Evolutionary conservation across 2,329 filamentous ascomycete species (phyloP).

Genomic region (Colletotrichum sp.): DNA sequence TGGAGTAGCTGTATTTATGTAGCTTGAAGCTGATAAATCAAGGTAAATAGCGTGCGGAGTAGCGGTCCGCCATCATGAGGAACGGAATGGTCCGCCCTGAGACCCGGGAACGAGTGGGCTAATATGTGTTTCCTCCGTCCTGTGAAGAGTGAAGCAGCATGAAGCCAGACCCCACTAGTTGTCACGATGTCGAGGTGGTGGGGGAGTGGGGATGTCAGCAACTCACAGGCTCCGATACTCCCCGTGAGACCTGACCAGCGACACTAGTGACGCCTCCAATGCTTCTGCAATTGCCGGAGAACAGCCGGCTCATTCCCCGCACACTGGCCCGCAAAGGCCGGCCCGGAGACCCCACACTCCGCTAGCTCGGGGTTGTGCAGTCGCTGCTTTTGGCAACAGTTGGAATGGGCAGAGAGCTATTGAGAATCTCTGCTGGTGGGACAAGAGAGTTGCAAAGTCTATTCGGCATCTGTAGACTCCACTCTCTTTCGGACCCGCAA

Average conservation of each 20-base stretch:
- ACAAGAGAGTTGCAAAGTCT: not conserved
- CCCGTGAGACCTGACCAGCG: not conserved
- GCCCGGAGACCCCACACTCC: not conserved
- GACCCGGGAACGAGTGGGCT: not conserved
- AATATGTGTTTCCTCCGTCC: not conserved
- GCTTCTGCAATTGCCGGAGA: not conserved
- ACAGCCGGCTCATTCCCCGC: not conserved
- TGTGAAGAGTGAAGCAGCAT: not conserved
- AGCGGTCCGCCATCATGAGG: not conserved
- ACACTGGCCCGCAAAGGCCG: not conserved
- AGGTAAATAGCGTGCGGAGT: not conserved
- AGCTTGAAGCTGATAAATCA: not conserved
- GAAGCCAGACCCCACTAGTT: not conserved
- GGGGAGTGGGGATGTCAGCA: not conserved
- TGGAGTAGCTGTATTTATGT: not conserved
- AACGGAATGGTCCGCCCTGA: not conserved
- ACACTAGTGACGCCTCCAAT: not conserved
- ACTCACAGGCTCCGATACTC: not conserved
- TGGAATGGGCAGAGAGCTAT: not conserved
- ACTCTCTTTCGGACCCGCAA: not conserved
- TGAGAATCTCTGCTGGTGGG: not conserved
- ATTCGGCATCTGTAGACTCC: not conserved
- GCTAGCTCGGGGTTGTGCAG: not conserved
- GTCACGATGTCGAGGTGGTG: not conserved
- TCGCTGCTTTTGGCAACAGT: not conserved